Evolutionary conservation across 352 stramenopile genomes (phyloP), one percentile per base, ranked within the genome.

Genomic region (Pythium chondricola): DNA sequence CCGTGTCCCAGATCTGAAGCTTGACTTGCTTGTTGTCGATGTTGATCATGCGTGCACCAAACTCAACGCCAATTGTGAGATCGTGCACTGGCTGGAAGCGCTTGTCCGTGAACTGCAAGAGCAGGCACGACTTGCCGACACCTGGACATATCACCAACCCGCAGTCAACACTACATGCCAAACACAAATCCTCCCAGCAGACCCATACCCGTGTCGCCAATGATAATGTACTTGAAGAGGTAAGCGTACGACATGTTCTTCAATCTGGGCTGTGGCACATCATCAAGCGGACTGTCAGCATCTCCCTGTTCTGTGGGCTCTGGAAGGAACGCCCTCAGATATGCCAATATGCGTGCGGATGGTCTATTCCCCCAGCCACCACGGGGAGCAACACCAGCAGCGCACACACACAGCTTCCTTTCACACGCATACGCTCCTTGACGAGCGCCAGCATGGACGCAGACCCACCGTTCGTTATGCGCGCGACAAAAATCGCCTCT

Each of bases 51-150:
- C 97, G 89, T 13, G 97, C 97, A 45, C 97, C 97, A 63, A 99
- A 99, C 81, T 99, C 97, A 21, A 98, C 94, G 29, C 96, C 97
- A 61, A 99, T 99, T 8, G 97, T 99, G 39, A 99, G 81, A 61
- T 99, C 97, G 62, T 99, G 79, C 30, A 99, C 96, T 0, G 96
- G 96, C 68, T 99, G 96, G 75, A 99, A 99, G 43, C 97, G 85
- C 76, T 99, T 99, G 82, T 99, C 97, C 41, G 97, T 99, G 80
- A 99, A 99, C 75, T 99, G 97, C 54, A 99, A 79, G 36, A 99
- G 75, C 61, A 99, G 83, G 72, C 97, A 99, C 40, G 95, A 99
- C 81, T 99, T 99, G 27, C 97, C 97, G 16, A 99, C 97, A 43
- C 97, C 97, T 98, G n/a, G 32, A 9, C 6, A n/a, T n/a, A n/a